phyloP scores from a whole-genome alignment of 2,329 filamentous ascomycete species.

The Fusarium hostae region DNA sequence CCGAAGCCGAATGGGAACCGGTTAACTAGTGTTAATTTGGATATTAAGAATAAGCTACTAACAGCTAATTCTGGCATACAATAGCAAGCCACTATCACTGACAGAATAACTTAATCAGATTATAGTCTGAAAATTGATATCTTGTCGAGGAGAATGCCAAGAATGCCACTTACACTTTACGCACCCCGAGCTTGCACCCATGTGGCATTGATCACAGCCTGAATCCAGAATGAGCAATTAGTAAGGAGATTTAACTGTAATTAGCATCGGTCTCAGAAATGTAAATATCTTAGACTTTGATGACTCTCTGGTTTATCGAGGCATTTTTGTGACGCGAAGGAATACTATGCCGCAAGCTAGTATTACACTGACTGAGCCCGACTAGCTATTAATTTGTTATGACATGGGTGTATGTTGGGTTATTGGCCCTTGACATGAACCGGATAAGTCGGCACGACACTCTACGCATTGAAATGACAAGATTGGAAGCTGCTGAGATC shows the following conservation, averaged over 20 bases:
- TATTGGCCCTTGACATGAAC: not conserved
- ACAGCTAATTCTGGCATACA: fast-evolving
- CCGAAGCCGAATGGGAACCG: not conserved
- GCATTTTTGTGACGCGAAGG: not conserved
- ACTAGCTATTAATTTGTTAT: not conserved
- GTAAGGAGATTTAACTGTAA: no score
- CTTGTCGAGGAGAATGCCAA: not conserved
- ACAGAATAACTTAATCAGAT: not conserved
- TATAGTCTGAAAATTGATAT: not conserved
- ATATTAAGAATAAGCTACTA: not conserved
- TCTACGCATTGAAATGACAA: not conserved
- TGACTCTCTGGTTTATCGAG: not conserved
- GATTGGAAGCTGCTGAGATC: not conserved
- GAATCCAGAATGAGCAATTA: fast-evolving
- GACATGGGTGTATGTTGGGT: not conserved
- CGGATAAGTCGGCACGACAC: not conserved
- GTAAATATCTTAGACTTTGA: not conserved
- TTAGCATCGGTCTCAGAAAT: no score
- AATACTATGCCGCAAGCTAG: not conserved
- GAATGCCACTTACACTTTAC: not conserved
- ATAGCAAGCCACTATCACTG: fast-evolving
- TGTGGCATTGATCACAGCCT: not conserved
- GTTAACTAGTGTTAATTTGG: not conserved
- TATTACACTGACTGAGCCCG: not conserved
- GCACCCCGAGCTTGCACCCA: not conserved